Percentiles rank a stretch among this genome's conserved stretches.
phyloP scores from a whole-genome alignment of 176 grass and related monocot species.

The Tillandsia fasciculata region DNA sequence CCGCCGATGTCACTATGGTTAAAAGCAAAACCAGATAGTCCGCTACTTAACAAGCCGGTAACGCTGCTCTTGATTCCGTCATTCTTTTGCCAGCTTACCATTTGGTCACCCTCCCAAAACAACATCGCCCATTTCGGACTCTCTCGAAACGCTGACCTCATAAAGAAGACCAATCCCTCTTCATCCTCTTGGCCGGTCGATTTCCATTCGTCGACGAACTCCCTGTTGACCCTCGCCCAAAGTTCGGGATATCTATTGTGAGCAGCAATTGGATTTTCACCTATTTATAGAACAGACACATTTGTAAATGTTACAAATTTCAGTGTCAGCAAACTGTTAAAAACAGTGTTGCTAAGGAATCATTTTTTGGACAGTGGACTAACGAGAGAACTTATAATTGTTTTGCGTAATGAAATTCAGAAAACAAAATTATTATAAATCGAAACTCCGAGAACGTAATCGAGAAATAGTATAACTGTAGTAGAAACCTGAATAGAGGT shows the following conservation, averaged over 20 bases:
- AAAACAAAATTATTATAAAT: no score
- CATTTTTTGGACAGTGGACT: no score
- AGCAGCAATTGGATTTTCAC: slow-evolving; percentile 57
- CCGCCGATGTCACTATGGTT: slow-evolving; percentile 94
- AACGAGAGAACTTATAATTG: no score
- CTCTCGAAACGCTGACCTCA: slow-evolving; percentile 70
- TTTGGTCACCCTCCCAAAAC: slow-evolving; percentile 96
- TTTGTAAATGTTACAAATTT: not conserved
- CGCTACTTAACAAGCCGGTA: slow-evolving; percentile 73
- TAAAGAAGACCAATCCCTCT: slow-evolving; percentile 81
- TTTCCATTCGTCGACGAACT: slow-evolving; percentile 71
- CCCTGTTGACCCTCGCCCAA: slow-evolving; percentile 82
- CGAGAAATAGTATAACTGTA: not conserved
- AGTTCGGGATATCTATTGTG: slow-evolving; percentile 91
- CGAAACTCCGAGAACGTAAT: no score
- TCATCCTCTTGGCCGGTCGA: slow-evolving; percentile 6
- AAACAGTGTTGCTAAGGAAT: no score
- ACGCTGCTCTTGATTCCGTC: slow-evolving; percentile 98
- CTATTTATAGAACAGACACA: not conserved
- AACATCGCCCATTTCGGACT: slow-evolving; percentile 83
- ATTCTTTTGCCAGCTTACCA: slow-evolving; percentile 95
- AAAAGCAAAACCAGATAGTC: slow-evolving; percentile 83
- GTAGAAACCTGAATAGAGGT: slow-evolving; percentile 49
- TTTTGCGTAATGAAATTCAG: no score
- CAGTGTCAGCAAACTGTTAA: no score